Percentiles rank a stretch among this genome's conserved stretches.
phyloP scores from a whole-genome alignment of 192 early-diverging fungal genomes.

The Backusella tuberculispora region DNA sequence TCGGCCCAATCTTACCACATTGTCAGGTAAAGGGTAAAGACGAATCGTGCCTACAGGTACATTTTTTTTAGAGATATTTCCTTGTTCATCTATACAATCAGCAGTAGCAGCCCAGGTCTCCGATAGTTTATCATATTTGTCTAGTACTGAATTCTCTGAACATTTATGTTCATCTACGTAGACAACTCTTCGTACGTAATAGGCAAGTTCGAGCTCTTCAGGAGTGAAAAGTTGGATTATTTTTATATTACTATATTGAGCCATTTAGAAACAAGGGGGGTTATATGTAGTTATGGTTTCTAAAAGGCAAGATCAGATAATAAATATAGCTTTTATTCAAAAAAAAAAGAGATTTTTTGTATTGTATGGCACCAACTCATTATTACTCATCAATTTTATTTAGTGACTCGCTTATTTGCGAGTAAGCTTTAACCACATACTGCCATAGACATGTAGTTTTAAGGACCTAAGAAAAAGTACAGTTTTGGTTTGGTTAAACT shows the following conservation, averaged over 20 bases:
- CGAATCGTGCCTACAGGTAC: constrained; percentile 35
- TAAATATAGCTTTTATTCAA: no score
- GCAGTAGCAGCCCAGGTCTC: constrained; percentile 5
- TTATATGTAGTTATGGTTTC: not conserved
- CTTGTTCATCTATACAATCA: not conserved
- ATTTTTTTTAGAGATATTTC: not conserved
- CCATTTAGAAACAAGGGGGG: not conserved
- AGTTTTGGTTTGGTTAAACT: no score
- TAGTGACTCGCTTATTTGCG: no score
- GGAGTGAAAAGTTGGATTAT: not conserved
- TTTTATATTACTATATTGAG: not conserved
- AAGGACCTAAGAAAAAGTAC: no score
- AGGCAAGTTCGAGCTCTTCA: not conserved
- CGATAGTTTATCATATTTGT: not conserved
- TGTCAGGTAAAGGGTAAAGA: constrained; percentile 16
- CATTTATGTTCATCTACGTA: not conserved
- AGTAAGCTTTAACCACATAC: no score
- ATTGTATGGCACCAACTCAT: no score
- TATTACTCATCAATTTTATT: no score
- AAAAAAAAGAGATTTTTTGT: no score
- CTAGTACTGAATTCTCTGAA: not conserved
- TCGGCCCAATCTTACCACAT: constrained; percentile 33
- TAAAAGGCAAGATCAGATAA: not conserved
- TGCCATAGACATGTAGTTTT: no score
- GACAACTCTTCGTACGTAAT: not conserved